phyloP scores from a whole-genome alignment of 192 early-diverging fungal species.

The Coemansia sp. region DNA sequence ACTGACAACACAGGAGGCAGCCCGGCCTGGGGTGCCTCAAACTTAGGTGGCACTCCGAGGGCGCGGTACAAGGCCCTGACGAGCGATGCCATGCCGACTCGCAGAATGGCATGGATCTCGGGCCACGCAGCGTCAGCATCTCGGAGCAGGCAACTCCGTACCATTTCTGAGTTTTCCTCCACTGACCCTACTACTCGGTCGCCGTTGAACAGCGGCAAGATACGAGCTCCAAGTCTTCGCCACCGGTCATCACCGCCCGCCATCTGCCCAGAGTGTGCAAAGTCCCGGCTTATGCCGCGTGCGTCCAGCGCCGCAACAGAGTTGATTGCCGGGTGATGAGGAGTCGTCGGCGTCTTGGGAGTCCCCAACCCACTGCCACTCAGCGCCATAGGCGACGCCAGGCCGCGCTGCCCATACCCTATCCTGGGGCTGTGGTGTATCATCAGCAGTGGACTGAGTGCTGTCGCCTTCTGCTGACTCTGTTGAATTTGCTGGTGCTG shows the following conservation, averaged over 20 bases:
- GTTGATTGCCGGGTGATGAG: conserved; percentile 3
- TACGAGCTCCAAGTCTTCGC: conserved; percentile 68
- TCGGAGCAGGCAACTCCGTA: conserved; percentile 48
- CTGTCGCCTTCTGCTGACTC: neutral
- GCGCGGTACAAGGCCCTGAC: conserved; percentile 34
- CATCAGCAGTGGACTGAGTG: conserved; percentile 1
- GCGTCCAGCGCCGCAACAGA: conserved; percentile 56
- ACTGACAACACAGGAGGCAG: conserved; percentile 18
- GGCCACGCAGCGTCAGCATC: conserved; percentile 33
- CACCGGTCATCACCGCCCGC: conserved; percentile 63
- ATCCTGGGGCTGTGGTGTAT: conserved; percentile 8
- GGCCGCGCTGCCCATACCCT: neutral
- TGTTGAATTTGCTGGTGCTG: neutral
- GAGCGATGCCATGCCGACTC: conserved; percentile 45
- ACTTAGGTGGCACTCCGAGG: conserved; percentile 29
- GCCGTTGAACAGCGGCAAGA: conserved; percentile 87
- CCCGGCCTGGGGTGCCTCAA: conserved; percentile 13
- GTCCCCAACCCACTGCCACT: neutral
- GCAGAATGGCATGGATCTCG: conserved; percentile 39
- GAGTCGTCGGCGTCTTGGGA: conserved; percentile 11
- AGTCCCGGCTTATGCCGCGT: conserved; percentile 13
- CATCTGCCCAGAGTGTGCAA: conserved; percentile 5
- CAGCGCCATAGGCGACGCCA: conserved; percentile 1
- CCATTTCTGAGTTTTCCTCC: conserved; percentile 81
- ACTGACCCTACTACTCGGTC: conserved; percentile 78